A percentile compares a stretch with the other conserved stretches of the same genome.
These are phyloP conservation scores for Acanthamoeba divionensis DNA, from an alignment of 208 protist species.

Conservation along the genomic window DNA sequence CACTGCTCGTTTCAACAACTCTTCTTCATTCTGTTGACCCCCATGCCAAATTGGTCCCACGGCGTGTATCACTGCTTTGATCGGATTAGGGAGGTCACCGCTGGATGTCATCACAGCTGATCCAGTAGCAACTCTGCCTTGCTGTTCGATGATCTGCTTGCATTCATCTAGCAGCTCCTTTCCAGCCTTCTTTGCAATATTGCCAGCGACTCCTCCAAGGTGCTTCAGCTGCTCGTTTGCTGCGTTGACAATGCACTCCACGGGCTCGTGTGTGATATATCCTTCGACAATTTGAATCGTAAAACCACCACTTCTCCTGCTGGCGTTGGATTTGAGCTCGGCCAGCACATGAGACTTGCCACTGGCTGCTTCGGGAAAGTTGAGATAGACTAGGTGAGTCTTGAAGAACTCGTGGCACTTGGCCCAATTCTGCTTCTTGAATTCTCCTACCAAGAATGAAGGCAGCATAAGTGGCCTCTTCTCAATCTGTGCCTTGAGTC, in stretches of 20 bases:
- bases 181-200: neutral
- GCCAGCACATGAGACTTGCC: neutral
- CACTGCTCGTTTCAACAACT: neutral
- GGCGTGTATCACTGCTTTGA: neutral
- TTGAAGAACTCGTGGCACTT: neutral
- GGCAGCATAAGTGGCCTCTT: neutral
- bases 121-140: neutral
- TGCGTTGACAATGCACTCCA: neutral
- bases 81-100: neutral
- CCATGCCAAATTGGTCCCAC: neutral
- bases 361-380: neutral
- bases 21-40: neutral
- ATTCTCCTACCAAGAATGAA: neutral
- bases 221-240: neutral
- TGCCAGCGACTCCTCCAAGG: neutral
- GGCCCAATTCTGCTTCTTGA: neutral
- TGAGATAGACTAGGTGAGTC: neutral
- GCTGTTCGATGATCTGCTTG: neutral
- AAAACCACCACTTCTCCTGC: neutral
- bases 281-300: neutral
- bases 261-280: neutral
- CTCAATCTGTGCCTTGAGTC: neutral
- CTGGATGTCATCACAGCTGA: neutral
- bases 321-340: neutral
- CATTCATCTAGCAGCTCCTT: neutral